These are phyloP conservation scores for Auricularia heimuer DNA, from an alignment of 768 basidiomycete genomes.

Conservation along the genomic window DNA sequence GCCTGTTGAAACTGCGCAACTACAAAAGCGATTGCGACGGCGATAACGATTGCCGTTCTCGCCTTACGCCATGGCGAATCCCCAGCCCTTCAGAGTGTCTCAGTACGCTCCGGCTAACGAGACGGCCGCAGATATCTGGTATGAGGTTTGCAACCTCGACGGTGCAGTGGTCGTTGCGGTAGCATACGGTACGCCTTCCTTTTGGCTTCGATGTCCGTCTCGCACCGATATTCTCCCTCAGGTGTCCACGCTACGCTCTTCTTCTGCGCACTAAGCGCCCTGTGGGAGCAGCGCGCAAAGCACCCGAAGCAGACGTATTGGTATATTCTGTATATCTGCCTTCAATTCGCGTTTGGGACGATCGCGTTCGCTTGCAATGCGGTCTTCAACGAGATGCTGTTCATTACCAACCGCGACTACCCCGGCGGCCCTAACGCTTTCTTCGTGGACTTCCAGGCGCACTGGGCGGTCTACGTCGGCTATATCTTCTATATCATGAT, in stretches of 20 bases:
- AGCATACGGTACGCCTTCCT: background rate
- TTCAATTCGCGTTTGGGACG: conserved; percentile 19
- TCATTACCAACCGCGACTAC: conserved; percentile 1
- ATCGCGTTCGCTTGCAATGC: conserved; percentile 17
- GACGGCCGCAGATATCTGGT: background rate
- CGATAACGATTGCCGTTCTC: too few relatives aligned
- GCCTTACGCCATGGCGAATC: too few relatives aligned
- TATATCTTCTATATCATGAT: background rate
- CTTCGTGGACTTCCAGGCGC: background rate
- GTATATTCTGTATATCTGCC: conserved; percentile 1
- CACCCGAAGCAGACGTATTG: background rate
- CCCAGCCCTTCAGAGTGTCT: background rate
- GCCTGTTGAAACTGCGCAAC: too few relatives aligned
- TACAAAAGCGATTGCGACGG: too few relatives aligned
- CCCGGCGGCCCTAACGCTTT: background rate
- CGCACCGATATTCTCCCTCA: background rate
- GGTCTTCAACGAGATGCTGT: conserved; percentile 20
- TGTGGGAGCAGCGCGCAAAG: background rate
- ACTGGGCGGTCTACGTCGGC: background rate
- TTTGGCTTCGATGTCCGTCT: background rate
- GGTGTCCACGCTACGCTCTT: background rate
- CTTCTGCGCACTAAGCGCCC: background rate
- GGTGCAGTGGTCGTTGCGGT: background rate
- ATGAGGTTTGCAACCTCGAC: background rate
- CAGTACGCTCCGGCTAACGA: conserved; percentile 5